Percentiles rank a stretch among this genome's conserved stretches.
Conservation (phyloP, 148 eudicot species). For the Rhododendron ferrugineum region DNA sequence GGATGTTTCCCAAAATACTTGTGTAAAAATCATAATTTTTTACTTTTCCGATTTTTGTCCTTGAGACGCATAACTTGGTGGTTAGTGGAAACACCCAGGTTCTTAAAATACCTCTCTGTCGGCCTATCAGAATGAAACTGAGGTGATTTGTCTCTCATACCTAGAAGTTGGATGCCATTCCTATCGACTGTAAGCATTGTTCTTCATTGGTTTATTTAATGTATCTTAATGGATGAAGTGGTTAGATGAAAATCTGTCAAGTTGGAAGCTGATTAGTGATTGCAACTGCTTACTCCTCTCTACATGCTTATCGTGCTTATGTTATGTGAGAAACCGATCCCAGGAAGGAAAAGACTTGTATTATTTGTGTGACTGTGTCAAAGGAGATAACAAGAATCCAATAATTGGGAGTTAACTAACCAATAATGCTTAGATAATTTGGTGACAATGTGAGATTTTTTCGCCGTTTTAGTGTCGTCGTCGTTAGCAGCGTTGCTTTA, state of each 20-base stretch:
- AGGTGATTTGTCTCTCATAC: background rate
- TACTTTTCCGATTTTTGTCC: too few relatives aligned
- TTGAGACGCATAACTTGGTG: too few relatives aligned
- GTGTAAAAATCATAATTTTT: too few relatives aligned
- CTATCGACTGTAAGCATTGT: background rate
- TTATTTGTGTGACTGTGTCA: background rate
- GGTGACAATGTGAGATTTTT: background rate
- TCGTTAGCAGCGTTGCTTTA: background rate
- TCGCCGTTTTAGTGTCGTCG: background rate
- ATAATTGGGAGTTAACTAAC: background rate
- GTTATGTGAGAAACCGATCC: background rate
- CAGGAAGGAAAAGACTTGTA: background rate
- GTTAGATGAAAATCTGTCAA: background rate
- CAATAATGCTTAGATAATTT: slow-evolving; percentile 1
- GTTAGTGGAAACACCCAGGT: background rate
- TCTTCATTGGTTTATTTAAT: background rate
- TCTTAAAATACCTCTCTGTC: background rate
- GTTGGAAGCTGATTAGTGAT: background rate
- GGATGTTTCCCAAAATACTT: too few relatives aligned
- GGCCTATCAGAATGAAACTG: background rate
- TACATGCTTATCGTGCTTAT: background rate
- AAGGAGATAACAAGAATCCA: background rate
- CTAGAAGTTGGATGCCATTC: background rate
- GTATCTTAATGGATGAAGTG: background rate
- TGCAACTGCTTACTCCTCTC: background rate